Evolutionary conservation across 345 rosid species (phyloP), one percentile per base, ranked within the genome.

Genomic region (Syzygium grande): DNA sequence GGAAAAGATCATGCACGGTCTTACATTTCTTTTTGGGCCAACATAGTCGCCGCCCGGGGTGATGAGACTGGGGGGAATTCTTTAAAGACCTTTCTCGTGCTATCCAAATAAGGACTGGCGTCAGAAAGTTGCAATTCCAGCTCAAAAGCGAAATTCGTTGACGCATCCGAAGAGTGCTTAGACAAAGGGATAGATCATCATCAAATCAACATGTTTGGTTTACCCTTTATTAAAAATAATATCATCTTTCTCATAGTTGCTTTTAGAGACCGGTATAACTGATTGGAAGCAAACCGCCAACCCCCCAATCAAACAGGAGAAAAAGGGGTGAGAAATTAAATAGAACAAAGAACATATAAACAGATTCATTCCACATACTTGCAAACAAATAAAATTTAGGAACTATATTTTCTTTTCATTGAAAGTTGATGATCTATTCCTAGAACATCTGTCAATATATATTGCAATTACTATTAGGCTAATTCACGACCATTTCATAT

Each of bases 81-180:
- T 68, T 68, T 34, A 68, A 4, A 17, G 49, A 34, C 25, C 25
- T 41, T 34, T 68, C 46, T 34, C 25, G 80, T 34, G 80, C 80
- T 34, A 68, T 84, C 41, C 34, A 63, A 63, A 29, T 52, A 63
- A 41, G 83, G 55, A 25, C 87, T 86, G 83, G 27, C 29, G 46
- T 85, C 78, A 85, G 87, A 85, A 85, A 85, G 78, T 77, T 59
- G 52, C 68, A 85, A n/a, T 59, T 51, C 87, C 87, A 86, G 79
- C 80, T 86, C 87, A 63, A 85, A 85, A 85, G 53, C 52, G 25
- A 56, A 51, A 59, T 17, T 34, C 80, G 41, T 68, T 43, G 30
- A 43, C 63, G 41, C 78, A 46, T 85, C 86, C 29, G 29, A 41
- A 38, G 52, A 43, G 22, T 52, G 25, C 9, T 52, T 29, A 85